Evolutionary conservation across 2,329 filamentous ascomycete genomes (phyloP), one percentile per base, ranked within the genome.

Genomic region (Daldinia sp.): DNA sequence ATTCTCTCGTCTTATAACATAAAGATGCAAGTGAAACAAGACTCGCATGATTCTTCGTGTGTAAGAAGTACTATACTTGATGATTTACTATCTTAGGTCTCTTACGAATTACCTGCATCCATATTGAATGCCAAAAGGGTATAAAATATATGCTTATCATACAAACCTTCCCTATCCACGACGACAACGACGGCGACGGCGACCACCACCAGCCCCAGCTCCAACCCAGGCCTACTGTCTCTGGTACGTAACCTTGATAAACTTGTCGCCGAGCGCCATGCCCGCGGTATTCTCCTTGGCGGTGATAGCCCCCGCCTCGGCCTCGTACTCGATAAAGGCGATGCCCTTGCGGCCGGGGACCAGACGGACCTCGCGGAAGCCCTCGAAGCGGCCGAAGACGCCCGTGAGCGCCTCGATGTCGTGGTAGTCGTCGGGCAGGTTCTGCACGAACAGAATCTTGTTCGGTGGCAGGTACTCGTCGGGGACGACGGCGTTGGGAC

Each of bases 401-500:
- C 87, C 86, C 0, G 90, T 91, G 61, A 99, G 87, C 26, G 86
- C 88, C 71, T 97, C 94, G 76, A 93, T 89, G 79, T 92, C 92
- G 81, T 92, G 93, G 72, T 92, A 93, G 72, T 93, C 92, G 71
- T 95, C 93, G 7, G 96, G 94, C 39, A 99, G 82, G 75, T 98
- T 95, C 83, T 97, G 93, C 68, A 98, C 85, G 82, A 98, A 97
- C 39, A 99, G 87, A 73, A 94, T 97, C 84, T 97, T 98, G 88
- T 98, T 98, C 39, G 96, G 95, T 3, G 95, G 95, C 3, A 98
- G 88, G 80, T 97, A 98, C 82, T 99, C 96, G 87, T 98, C 96
- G n/a, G 94, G 94, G 18, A 98, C 90, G 62, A 94, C 91, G 10
- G 92, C 86, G 3, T 90, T 85, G 1, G 89, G 86, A 13, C 65